Evolutionary conservation across 169 alveolate species (phyloP).

Genomic region (Cryptosporidium parvum): DNA sequence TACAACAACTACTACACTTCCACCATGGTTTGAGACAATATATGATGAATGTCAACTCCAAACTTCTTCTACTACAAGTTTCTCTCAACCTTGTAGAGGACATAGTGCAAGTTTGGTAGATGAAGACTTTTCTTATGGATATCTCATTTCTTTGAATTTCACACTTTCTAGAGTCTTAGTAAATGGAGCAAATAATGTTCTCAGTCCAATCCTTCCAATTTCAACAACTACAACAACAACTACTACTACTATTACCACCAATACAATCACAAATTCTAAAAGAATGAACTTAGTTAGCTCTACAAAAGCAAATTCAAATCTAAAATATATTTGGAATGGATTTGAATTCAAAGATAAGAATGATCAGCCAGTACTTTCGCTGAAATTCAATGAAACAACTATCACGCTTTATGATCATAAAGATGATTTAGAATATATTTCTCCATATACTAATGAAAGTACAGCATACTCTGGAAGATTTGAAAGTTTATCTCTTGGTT

Average conservation of each 20-base stretch:
- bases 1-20: slow-evolving; percentile 20
- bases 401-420: slow-evolving; percentile 38
- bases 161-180: slow-evolving; percentile 21
- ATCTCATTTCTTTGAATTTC: not conserved
- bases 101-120: not conserved
- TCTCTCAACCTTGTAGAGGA: slow-evolving; percentile 17
- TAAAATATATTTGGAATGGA: slow-evolving; percentile 8
- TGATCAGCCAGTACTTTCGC: slow-evolving; percentile 6
- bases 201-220: not conserved
- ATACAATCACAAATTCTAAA: not conserved
- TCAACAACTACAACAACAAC: not conserved
- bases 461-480: slow-evolving; percentile 17
- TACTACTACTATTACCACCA: no score
- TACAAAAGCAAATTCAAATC: not conserved
- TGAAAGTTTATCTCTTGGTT: slow-evolving; percentile 17
- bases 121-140: not conserved
- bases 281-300: not conserved
- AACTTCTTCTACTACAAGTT: not conserved
- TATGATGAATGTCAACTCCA: not conserved
- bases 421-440: slow-evolving; percentile 10
- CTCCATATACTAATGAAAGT: slow-evolving; percentile 31
- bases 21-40: slow-evolving; percentile 8
- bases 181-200: slow-evolving; percentile 2
- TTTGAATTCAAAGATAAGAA: not conserved
- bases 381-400: slow-evolving; percentile 33